Percentiles rank a stretch among this genome's conserved stretches.
phyloP scores from a whole-genome alignment of 768 basidiomycete species.

The Russula griseocarnosa region DNA sequence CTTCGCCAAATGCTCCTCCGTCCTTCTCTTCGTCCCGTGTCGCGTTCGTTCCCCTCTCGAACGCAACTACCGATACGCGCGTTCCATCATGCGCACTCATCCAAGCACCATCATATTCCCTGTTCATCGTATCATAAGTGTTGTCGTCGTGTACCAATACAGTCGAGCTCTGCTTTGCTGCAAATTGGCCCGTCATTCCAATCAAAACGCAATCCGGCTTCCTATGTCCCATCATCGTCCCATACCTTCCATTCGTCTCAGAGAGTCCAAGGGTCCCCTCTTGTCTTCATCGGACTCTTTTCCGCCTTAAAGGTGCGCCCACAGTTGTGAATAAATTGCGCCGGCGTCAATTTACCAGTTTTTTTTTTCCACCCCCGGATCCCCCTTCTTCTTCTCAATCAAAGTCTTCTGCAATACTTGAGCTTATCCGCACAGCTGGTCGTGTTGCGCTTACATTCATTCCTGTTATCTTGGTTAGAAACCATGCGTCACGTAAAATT shows the following conservation, averaged over 20 bases:
- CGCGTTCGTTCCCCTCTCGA: constrained; percentile 6
- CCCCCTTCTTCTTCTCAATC: constrained; percentile 6
- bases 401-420: constrained; percentile 76
- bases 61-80: background rate
- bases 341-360: constrained; percentile 21
- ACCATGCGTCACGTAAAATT: constrained; percentile 46
- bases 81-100: constrained; percentile 8
- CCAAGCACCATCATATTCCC: constrained; percentile 4
- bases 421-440: constrained; percentile 62
- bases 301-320: constrained; percentile 59
- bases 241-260: constrained; percentile 44
- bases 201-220: background rate
- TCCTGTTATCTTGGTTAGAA: constrained; percentile 62
- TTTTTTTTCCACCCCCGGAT: too few species aligned
- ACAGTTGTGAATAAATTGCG: background rate
- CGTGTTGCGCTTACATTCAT: constrained; percentile 73
- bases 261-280: constrained; percentile 29
- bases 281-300: constrained; percentile 51
- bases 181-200: constrained; percentile 11
- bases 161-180: constrained; percentile 19
- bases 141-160: constrained; percentile 5
- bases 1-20: constrained; percentile 12
- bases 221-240: background rate
- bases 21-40: constrained; percentile 10
- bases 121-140: constrained; percentile 15